Evolutionary conservation across 1,284 basidiomycete species (phyloP), one percentile per base, ranked within the genome.

Genomic region (Cutaneotrichosporon sp.): DNA sequence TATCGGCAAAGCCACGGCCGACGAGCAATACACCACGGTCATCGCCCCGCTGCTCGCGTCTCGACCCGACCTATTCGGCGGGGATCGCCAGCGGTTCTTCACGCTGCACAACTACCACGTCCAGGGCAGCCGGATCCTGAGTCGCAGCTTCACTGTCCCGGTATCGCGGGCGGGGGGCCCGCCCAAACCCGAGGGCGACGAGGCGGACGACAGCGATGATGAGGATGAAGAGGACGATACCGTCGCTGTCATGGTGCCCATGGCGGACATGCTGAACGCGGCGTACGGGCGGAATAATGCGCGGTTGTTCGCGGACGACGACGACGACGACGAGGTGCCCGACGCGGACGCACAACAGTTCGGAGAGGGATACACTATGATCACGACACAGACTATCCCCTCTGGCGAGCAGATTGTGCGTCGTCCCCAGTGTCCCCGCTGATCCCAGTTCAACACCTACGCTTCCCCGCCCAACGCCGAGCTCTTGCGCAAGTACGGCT

Each of bases 191-290:
- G 78, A 77, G 12, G 79, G 67, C 23, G 64, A 63, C 12, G 64
- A 68, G 5, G 68, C 68, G 15, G 73, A 75, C 13, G 69, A 82
- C 26, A 10, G 10, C 5, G 26, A 30, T 30, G 26, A 30, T 10
- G 82, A 83, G 12, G 83, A 84, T 10, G 79, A 75, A 3, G 83
- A 84, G 47, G 82, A 86, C 52, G 77, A 84, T 1, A 78, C 81
- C 1, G 84, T 89, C 60, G 84, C 91, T 10, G 85, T 88, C 1
- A 96, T 98, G 92, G 88, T 97, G 1, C 94, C 94, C 0, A 86
- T 98, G 80, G 96, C 94, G 1, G 94, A 97, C 73, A 85, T 97
- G 80, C 79, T 94, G 46, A 96, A 94, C 64, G 92, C 92, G 7
- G 82, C 84, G 51, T 90, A 83, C 69, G 85, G 83, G n/a, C 81